phyloP scores from a whole-genome alignment of 2,329 filamentous ascomycete species.

The Stemphylium lycopersici region DNA sequence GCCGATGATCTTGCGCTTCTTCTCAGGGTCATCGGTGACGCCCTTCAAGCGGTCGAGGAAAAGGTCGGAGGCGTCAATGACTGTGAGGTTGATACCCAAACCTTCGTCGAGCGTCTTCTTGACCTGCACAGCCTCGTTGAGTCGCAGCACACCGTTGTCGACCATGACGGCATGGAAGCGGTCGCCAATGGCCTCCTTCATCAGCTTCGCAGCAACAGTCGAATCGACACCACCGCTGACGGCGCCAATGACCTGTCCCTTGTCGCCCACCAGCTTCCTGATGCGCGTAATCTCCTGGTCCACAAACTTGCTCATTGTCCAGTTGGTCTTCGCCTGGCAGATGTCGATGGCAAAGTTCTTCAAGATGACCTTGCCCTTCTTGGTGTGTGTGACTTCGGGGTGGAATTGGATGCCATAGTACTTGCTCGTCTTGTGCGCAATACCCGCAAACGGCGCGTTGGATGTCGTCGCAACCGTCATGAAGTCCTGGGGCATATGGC shows the following conservation, averaged over 20 bases:
- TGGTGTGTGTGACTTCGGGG: constrained; percentile 80
- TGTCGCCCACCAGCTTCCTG: constrained; percentile 77
- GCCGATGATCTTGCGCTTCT: constrained; percentile 91
- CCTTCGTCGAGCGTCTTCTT: constrained; percentile 78
- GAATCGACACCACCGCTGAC: constrained; percentile 86
- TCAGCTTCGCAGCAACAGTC: constrained; percentile 84
- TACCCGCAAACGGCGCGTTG: constrained; percentile 81
- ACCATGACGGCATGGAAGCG: constrained; percentile 85
- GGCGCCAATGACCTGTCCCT: constrained; percentile 80
- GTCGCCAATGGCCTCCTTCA: constrained; percentile 84
- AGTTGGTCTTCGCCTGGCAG: constrained; percentile 76
- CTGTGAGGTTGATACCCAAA: constrained; percentile 87
- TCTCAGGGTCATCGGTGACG: constrained; percentile 76
- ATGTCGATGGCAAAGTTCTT: constrained; percentile 85
- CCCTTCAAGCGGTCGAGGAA: constrained; percentile 81
- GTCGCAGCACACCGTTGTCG: constrained; percentile 83
- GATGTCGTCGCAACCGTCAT: constrained; percentile 73
- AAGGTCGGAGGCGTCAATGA: constrained; percentile 77
- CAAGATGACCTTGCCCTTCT: constrained; percentile 71
- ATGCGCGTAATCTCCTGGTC: constrained; percentile 82
- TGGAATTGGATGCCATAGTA: constrained; percentile 89
- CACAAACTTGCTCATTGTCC: constrained; percentile 86
- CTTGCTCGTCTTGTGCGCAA: constrained; percentile 71
- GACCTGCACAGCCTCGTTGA: constrained; percentile 83
- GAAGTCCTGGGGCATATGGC: constrained; percentile 74